A percentile compares a stretch with the other conserved stretches of the same genome.
phyloP scores from a whole-genome alignment of 1,284 basidiomycete genomes.

The Ustilago loliicola region DNA sequence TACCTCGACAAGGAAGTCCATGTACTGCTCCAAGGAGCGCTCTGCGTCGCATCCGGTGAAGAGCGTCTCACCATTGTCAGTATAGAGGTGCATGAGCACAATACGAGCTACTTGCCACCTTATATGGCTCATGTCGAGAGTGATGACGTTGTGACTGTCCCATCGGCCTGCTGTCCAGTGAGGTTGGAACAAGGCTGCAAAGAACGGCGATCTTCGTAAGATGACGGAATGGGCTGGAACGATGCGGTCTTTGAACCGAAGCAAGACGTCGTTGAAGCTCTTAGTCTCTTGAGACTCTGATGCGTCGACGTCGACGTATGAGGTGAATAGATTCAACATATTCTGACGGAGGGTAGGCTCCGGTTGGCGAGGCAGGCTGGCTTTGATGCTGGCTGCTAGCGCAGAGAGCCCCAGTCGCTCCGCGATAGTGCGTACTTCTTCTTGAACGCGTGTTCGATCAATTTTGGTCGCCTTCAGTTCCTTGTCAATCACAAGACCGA shows the following conservation, averaged over 20 bases:
- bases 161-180: constrained; percentile 83
- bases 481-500: constrained; percentile 74
- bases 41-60: constrained; percentile 74
- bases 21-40: constrained; percentile 79
- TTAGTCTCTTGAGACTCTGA: constrained; percentile 10
- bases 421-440: constrained; percentile 75
- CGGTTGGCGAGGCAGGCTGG: constrained; percentile 70
- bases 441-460: constrained; percentile 77
- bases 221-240: constrained; percentile 82
- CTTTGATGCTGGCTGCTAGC: constrained; percentile 71
- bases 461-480: constrained; percentile 75
- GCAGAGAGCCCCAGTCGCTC: constrained; percentile 74
- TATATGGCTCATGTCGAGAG: constrained; percentile 81
- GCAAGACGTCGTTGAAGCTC: constrained; percentile 78
- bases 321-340: constrained; percentile 73
- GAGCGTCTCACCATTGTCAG: constrained; percentile 78
- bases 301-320: constrained; percentile 33
- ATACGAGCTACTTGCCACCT: constrained; percentile 82
- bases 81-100: constrained; percentile 84
- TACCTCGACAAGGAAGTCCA: constrained; percentile 90
- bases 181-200: constrained; percentile 84
- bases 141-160: constrained; percentile 75
- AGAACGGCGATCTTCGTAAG: constrained; percentile 86
- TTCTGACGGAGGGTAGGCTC: constrained; percentile 74
- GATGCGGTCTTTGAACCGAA: constrained; percentile 80